Evolutionary conservation across 768 basidiomycete genomes (phyloP).

Genomic region (Mycena albidolilacea): DNA sequence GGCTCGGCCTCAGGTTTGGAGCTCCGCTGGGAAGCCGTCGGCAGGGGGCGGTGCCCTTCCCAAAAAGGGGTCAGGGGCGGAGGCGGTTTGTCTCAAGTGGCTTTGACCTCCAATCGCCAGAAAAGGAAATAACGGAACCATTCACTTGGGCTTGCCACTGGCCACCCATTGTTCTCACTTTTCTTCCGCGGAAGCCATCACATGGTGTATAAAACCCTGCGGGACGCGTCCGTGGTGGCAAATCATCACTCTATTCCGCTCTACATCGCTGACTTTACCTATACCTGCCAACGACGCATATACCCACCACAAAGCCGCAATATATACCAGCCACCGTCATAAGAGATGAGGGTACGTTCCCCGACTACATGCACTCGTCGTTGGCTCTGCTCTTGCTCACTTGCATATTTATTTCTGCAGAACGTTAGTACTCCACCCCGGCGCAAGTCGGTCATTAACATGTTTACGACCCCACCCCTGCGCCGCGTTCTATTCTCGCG

Average conservation of each 20-base stretch:
- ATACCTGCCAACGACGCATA: background rate
- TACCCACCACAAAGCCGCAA: background rate
- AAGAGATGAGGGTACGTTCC: constrained; percentile 29
- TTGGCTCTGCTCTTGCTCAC: background rate
- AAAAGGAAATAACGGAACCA: too few relatives aligned
- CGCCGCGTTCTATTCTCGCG: constrained; percentile 16
- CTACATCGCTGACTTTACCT: background rate
- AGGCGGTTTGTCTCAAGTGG: too few relatives aligned
- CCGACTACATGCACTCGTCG: background rate
- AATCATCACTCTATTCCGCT: too few relatives aligned
- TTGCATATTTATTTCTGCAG: background rate
- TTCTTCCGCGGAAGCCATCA: too few relatives aligned
- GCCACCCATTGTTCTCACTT: too few relatives aligned
- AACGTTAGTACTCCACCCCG: constrained; percentile 32
- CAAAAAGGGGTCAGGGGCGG: too few relatives aligned
- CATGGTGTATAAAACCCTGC: too few relatives aligned
- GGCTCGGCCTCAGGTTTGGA: too few relatives aligned
- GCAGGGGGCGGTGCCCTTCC: too few relatives aligned
- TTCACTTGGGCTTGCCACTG: too few relatives aligned
- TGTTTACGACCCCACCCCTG: constrained; percentile 30
- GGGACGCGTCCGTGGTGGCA: background rate
- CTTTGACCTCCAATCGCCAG: too few relatives aligned
- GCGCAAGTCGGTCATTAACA: constrained; percentile 33
- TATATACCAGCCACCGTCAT: background rate
- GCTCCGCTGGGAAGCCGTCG: too few relatives aligned